Conservation (phyloP, 2,329 filamentous ascomycete species). For the Diaporthe sp. region DNA sequence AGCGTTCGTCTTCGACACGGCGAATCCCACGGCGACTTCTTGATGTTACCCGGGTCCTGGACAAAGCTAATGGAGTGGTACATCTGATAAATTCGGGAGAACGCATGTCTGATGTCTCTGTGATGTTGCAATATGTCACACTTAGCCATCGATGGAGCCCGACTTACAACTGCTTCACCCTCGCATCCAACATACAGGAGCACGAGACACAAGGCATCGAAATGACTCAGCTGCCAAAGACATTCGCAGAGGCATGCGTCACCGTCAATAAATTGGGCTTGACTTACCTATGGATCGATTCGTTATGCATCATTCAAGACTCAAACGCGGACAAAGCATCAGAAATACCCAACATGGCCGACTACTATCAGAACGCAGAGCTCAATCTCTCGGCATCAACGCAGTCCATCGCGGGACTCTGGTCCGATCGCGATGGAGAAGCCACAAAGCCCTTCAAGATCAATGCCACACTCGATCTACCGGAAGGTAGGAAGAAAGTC, state of each 20-base stretch:
- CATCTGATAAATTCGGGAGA: not conserved
- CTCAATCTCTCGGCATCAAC: constrained; percentile 17
- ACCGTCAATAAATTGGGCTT: constrained; percentile 15
- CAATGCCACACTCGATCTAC: not conserved
- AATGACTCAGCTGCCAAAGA: constrained; percentile 3
- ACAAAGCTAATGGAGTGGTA: not conserved
- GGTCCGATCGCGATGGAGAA: constrained; percentile 11
- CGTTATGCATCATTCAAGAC: constrained; percentile 34
- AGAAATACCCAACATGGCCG: constrained; percentile 34
- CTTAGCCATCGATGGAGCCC: constrained; percentile 26
- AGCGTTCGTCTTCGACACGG: not conserved
- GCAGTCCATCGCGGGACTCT: constrained; percentile 11
- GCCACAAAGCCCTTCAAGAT: constrained; percentile 13
- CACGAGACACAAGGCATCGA: constrained; percentile 14
- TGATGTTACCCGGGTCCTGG: not conserved
- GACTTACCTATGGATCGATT: constrained; percentile 35
- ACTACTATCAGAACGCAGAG: constrained; percentile 27
- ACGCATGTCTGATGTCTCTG: not conserved
- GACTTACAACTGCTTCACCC: constrained; percentile 19
- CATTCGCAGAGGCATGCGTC: constrained; percentile 27
- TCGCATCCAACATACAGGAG: constrained; percentile 1
- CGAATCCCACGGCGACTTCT: not conserved
- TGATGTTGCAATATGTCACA: not conserved
- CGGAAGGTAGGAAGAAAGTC: not conserved
- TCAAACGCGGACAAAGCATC: constrained; percentile 14